Base-by-base conservation (phyloP, 2,329 filamentous ascomycete species). In the Aspergillus jensenii region DNA sequence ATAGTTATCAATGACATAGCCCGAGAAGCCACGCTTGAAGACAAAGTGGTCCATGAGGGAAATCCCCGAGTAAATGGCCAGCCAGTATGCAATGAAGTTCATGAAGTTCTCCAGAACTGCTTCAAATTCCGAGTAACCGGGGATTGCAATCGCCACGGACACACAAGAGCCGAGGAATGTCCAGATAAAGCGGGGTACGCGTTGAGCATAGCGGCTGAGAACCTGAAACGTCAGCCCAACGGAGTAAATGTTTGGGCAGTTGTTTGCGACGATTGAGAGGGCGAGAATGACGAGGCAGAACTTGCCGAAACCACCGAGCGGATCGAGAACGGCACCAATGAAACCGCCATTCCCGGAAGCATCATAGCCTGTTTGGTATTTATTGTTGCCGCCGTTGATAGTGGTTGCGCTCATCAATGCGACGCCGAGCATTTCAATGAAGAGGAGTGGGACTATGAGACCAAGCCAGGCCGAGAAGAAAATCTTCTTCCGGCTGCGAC, bases 191-290 rank as follows among this genome's bases (percentile, higher is more conserved):
- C 89, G 84, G 1, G 88, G 88, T 0, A 90, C 79, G 44, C 77
- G 79, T 66, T 85, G 81, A 1, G 85, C 83, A 69, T 78, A 80
- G 44, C 80, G 80, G 9, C 80, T 81, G 40, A 91, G 75, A 14
- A 90, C 83, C 69, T 91, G 88, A 39, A 90, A 79, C 12, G 85
- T 87, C 40, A 91, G 79, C 6, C 84, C 82, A 48, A 87, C 83
- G 17, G 86, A 90, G 79, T 92, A 91, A 71, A 88, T 85, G 70
- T 89, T 89, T 6, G 87, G 87, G 69, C 84, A 87, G 75, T 90
- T 90, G 76, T 88, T 89, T 58, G 86, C 87, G 61, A 90, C 80
- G 68, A 88, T 88, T 53, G 83, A 85, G 14, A 90, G 79, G 2
- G 85, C 85, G 8, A 90, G 80, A 47, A 90, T 78, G 53, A 88